Base-by-base conservation (phyloP, 352 stramenopile genomes). In the Pythium folliculosum region DNA sequence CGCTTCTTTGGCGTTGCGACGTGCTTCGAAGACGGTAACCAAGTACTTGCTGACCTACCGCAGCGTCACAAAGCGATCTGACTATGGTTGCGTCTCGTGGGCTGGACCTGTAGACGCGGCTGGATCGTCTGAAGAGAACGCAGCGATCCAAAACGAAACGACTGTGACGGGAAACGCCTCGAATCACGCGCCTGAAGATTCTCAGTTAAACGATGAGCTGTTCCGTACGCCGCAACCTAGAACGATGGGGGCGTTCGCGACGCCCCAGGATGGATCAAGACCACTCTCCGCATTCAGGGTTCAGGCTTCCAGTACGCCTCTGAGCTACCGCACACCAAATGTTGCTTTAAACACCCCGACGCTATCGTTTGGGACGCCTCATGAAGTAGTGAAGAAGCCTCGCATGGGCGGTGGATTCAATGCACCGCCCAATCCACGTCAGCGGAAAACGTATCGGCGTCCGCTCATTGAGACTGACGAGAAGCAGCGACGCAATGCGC, bases 1-100 rank as follows among this genome's bases (percentile, higher is more conserved):
- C 70, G 59, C 13, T 94, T 95, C 70, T 96, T 95, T 59, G 77
- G 82, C 5, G 9, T 52, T 22, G 54, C 72, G 23, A 88, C 75
- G 32, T 90, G 71, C 21, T 63, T 71, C 22, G 37, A 58, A 23
- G 23, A 63, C 14, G 65, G 65, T 71, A 58, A 1, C 21, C 25
- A 3, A 23, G 10, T 17, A 27, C 7, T 52, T 10, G 2, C 2
- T 45, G 21, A 1, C 8, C 16, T 22, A 43, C 14, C 17, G 12
- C 7, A 32, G 16, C 25, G 14, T 14, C 2, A 21, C 3, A 6
- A 2, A 16, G 6, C 9, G n/a, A 47, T 47, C 40, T n/a, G 17
- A 47, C 6, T 2, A 6, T n/a, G 1, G 17, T 9, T 12, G 10
- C 17, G 40, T 8, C n/a, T 19, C n/a, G n/a, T n/a, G n/a, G n/a